Evolutionary conservation across 2,329 filamentous ascomycete genomes (phyloP), one percentile per base, ranked within the genome.

Genomic region (Verticillium longisporum): DNA sequence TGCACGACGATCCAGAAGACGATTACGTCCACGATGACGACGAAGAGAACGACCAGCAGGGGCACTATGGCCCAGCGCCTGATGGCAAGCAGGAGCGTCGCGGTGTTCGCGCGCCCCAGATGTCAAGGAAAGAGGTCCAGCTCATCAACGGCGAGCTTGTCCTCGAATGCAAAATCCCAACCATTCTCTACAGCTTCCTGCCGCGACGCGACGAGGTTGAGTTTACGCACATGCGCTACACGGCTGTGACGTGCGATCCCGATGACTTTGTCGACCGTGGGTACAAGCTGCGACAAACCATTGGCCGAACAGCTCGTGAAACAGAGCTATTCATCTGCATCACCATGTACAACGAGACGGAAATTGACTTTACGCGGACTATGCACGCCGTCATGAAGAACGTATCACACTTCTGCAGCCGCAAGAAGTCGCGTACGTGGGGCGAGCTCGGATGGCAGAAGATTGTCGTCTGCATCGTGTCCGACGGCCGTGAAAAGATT

Each of bases 331-430:
- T 98, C 73, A 96, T 99, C 69, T 97, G 93, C 72, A 82, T 99
- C 64, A 99, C 95, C 68, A 98, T 98, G 95, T 98, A 97, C 80
- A 99, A 99, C 75, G 95, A 99, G 76, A 91, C 97, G 75, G 95
- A 98, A 72, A 91, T 97, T 68, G 87, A 92, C 71, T 99, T 99
- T 69, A 97, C 95, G 6, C 87, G 95, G 56, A 99, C 95, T 1
- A 98, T 99, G 94, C 92, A 98, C 73, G 95, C 94, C 60, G 91
- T 99, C 61, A 96, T 99, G 91, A 92, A 96, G 74, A 99, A 99
- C 73, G 94, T 99, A 69, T 88, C 91, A 14, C 95, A 98, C 73
- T 97, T 99, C 76, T 99, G 95, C 80, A 92, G 89, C 21, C 88
- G 95, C 59, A 90, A 88, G 60, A 94, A 95, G 73, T 97, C 92